Evolutionary conservation across 2,329 filamentous ascomycete species (phyloP).

Genomic region (Ophiostoma novo-ulmi): DNA sequence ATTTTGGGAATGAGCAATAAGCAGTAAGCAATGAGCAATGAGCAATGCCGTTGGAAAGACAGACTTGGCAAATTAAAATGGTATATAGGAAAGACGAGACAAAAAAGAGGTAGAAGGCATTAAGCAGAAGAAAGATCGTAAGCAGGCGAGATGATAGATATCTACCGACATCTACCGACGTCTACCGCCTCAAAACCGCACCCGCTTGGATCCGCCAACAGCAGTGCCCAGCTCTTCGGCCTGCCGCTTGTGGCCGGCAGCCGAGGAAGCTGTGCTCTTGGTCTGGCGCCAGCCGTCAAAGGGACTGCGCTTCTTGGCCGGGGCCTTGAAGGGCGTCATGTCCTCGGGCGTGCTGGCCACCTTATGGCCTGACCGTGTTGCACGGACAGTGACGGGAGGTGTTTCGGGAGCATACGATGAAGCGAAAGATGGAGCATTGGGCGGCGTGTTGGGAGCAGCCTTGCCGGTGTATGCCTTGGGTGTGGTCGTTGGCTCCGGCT

Average conservation of each 20-base stretch:
- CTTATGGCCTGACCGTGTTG: slow-evolving; percentile 52
- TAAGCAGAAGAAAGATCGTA: background rate
- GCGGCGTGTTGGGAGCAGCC: slow-evolving; percentile 42
- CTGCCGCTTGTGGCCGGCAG: slow-evolving; percentile 42
- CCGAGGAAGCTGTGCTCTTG: slow-evolving; percentile 43
- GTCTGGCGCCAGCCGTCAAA: slow-evolving; percentile 66
- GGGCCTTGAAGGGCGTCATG: slow-evolving; percentile 40
- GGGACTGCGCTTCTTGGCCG: slow-evolving; percentile 43
- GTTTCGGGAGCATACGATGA: slow-evolving; percentile 52
- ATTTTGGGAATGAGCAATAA: slow-evolving; percentile 9
- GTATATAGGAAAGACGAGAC: slow-evolving; percentile 15
- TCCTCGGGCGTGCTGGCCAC: background rate
- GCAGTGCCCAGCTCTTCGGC: slow-evolving; percentile 36
- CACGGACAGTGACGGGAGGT: slow-evolving; percentile 57
- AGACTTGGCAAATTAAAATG: slow-evolving; percentile 17
- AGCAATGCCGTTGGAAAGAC: background rate
- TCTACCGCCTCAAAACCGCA: slow-evolving; percentile 24
- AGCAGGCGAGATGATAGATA: background rate
- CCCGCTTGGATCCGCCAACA: slow-evolving; percentile 39
- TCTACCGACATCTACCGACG: too few species aligned
- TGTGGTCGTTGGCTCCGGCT: slow-evolving; percentile 33
- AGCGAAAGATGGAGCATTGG: slow-evolving; percentile 51
- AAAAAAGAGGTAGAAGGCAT: background rate
- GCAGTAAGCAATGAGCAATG: background rate
- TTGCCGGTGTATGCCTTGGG: slow-evolving; percentile 29